Base-by-base conservation (phyloP, 2,329 filamentous ascomycete genomes). In the Helicocarpus griseus region DNA sequence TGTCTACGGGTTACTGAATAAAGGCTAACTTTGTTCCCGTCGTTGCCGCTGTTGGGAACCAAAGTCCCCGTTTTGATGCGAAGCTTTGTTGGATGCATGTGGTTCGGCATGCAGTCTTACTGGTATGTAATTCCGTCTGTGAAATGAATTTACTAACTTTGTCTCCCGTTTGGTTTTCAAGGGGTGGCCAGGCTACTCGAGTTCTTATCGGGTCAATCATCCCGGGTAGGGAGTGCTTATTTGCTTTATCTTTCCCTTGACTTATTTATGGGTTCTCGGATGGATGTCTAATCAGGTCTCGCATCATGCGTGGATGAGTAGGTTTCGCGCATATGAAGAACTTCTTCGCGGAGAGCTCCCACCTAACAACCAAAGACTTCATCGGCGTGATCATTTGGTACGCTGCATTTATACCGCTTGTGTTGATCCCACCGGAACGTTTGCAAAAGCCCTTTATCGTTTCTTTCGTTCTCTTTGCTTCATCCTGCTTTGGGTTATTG, bases 11-110 rank as follows among this genome's bases (percentile, higher is more conserved):
- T 11, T 21, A 14, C 28, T 17, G 11, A n/a, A 9, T 13, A 5
- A 24, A 21, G 21, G n/a, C 33, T 38, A 48, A 43, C 36, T 44
- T 41, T 52, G 57, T 60, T n/a, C n/a, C n/a, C n/a, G n/a, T n/a
- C n/a, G n/a, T n/a, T n/a, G n/a, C 58, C 53, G 58, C 54, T 57
- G 57, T 58, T 60, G 58, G 60, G 63, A 59, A 54, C 41, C 46
- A 13, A 7, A 17, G 46, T 41, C 26, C 44, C 29, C 3, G 40
- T 43, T 13, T 33, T 43, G 21, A 40, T 21, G 21, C 14, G 38
- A 14, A 39, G 33, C 52, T 54, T 53, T 48, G 49, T 55, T 43
- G 51, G 50, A 48, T 51, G 40, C 40, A 56, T 51, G 51, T 60
- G 58, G 58, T 58, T 59, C 43, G 56, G 56, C 7, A 53, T 49